Percentiles rank a stretch among this genome's conserved stretches.
Conservation (phyloP, 2,329 filamentous ascomycete species). For the Calonectria pseudoturangicola region DNA sequence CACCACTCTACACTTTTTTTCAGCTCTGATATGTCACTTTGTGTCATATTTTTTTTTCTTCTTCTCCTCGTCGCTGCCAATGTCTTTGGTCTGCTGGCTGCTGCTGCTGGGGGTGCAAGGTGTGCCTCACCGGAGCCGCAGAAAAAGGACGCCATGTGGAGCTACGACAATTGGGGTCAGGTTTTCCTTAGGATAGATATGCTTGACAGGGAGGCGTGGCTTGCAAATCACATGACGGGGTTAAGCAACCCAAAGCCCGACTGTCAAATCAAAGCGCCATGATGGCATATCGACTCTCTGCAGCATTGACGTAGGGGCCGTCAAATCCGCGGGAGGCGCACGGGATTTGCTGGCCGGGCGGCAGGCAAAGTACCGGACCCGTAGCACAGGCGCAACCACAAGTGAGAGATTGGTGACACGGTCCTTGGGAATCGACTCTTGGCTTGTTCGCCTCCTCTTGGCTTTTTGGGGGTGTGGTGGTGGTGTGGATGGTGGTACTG, state of each 20-base stretch:
- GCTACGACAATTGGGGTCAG: slow-evolving; percentile 4
- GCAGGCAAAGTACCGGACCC: slow-evolving; percentile 20
- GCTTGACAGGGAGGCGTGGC: slow-evolving; percentile 5
- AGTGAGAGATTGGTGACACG: slow-evolving; percentile 10
- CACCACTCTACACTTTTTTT: slow-evolving; percentile 8
- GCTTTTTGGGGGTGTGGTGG: background rate
- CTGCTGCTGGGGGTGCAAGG: background rate
- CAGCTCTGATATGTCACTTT: slow-evolving; percentile 25
- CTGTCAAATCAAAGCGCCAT: slow-evolving; percentile 14
- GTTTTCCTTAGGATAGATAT: slow-evolving; percentile 27
- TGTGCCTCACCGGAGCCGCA: slow-evolving; percentile 21
- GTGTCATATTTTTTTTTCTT: background rate
- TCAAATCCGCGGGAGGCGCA: slow-evolving; percentile 19
- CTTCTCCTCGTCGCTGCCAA: background rate
- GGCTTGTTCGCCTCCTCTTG: slow-evolving; percentile 15
- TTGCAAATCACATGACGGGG: slow-evolving; percentile 22
- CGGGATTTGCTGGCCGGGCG: slow-evolving; percentile 16
- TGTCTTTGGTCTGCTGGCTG: too few relatives aligned
- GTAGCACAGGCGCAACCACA: slow-evolving; percentile 6
- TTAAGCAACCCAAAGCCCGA: slow-evolving; percentile 13
- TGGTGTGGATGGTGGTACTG: background rate
- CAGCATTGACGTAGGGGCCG: slow-evolving; percentile 25
- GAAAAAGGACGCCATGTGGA: background rate
- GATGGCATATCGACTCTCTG: slow-evolving; percentile 11
- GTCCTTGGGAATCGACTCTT: background rate